Evolutionary conservation across 768 basidiomycete genomes (phyloP), one percentile per base, ranked within the genome.

Genomic region (Harrya chromipes): DNA sequence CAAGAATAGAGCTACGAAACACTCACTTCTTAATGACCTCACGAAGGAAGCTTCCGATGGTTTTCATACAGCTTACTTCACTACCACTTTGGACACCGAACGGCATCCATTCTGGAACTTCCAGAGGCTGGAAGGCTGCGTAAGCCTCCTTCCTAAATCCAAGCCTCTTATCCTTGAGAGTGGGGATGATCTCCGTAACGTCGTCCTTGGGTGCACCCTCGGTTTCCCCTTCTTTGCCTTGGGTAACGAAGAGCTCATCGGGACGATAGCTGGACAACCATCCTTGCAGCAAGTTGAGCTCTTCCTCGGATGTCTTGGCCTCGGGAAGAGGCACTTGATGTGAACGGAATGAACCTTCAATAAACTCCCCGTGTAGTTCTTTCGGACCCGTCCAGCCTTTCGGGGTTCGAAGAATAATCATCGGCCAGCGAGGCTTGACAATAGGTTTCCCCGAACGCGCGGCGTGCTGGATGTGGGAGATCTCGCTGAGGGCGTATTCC

Each of bases 361-460:
- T 78, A 49, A 78, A 80, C 52, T 87, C 80, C n/a, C 83, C 87
- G 44, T 81, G 74, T 24, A 87, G 63, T 19, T 69, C 55, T 55
- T 83, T 83, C 2, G 90, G 89, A 5, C 87, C 85, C 6, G 82
- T 74, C 73, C 79, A 83, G 21, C 90, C 81, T 70, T 95, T 95
- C 10, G 91, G 90, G 1, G 90, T 90, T 38, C 92, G 82, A 39
- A 94, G 76, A 59, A 94, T 79, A 54, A 97, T 72, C 63, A 94
- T 78, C 4, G 93, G 93, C 90, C 90, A 94, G 37, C 89, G 79
- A n/a, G 93, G 93, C 72, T 94, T 94, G 44, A 83, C 74, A 54
- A 90, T 82, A 14, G 91, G 84, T 3, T 83, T 78, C 2, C 87
- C 88, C 11, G 70, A 73, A 40, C 93, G 82, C 16, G 93, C 92